phyloP scores from a whole-genome alignment of 2,329 filamentous ascomycete genomes.

The Microdochium trichocladiopsis region DNA sequence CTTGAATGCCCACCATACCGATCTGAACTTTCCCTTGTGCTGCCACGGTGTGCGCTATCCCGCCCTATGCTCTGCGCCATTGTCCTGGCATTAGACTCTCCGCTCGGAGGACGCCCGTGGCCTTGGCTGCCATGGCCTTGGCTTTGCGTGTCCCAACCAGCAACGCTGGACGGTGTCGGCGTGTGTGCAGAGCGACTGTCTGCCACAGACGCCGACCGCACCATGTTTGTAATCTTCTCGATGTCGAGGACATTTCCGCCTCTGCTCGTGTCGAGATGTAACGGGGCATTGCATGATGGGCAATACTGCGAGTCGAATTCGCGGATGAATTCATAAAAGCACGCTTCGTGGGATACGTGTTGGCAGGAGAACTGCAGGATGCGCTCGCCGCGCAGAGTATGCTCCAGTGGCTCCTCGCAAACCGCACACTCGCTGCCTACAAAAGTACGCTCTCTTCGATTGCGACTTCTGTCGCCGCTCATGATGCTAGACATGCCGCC shows the following conservation, averaged over 20 bases:
- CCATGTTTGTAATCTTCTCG: slow-evolving; percentile 91
- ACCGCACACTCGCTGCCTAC: slow-evolving; percentile 92
- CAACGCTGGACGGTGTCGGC: slow-evolving; percentile 49
- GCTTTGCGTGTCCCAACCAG: slow-evolving; percentile 60
- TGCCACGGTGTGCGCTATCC: slow-evolving; percentile 14
- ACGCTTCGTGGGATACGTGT: slow-evolving; percentile 97
- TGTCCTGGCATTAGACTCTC: slow-evolving; percentile 32
- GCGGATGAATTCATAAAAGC: slow-evolving; percentile 97
- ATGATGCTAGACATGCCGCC: slow-evolving; percentile 55
- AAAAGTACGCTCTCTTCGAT: slow-evolving; percentile 86
- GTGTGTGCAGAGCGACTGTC: slow-evolving; percentile 51
- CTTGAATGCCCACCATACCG: slow-evolving; percentile 34
- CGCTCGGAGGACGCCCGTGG: slow-evolving; percentile 39
- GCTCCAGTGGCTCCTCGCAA: slow-evolving; percentile 93
- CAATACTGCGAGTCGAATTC: slow-evolving; percentile 93
- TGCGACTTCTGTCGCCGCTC: slow-evolving; percentile 69
- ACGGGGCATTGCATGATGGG: slow-evolving; percentile 84
- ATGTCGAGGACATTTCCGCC: slow-evolving; percentile 90
- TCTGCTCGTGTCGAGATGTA: slow-evolving; percentile 86
- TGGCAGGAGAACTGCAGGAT: slow-evolving; percentile 93
- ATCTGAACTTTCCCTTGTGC: slow-evolving; percentile 29
- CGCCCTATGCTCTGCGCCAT: slow-evolving; percentile 8
- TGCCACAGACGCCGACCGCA: slow-evolving; percentile 68
- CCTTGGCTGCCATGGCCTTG: slow-evolving; percentile 10
- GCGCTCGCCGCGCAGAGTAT: slow-evolving; percentile 87